Conservation (phyloP, 768 basidiomycete species). For the Rhodotorula babjevae region DNA sequence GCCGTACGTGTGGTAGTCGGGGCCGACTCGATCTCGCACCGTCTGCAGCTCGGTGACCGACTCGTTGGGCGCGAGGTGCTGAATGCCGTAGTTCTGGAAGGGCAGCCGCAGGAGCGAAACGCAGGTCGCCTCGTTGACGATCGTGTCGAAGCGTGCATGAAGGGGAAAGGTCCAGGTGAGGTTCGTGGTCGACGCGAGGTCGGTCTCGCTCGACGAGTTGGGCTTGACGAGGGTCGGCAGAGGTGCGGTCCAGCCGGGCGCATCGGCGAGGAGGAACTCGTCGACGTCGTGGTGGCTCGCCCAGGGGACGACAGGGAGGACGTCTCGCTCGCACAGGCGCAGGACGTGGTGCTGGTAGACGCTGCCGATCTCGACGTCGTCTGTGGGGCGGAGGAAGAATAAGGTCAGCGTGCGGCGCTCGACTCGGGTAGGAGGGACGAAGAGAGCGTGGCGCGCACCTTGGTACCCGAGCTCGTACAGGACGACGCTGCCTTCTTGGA, state of each 20-base stretch:
- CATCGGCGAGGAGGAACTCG: constrained; percentile 36
- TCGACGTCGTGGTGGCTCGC: constrained; percentile 37
- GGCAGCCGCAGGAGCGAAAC: constrained; percentile 23
- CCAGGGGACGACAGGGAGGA: constrained; percentile 15
- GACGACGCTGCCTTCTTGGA: constrained; percentile 29
- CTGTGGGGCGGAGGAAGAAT: not conserved
- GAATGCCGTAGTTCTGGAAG: constrained; percentile 32
- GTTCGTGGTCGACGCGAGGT: rapidly evolving
- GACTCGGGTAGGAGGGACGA: too few species aligned
- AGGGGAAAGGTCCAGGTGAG: constrained; percentile 19
- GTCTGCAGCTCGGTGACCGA: constrained; percentile 23
- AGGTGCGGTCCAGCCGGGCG: constrained; percentile 23
- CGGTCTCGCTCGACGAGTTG: not conserved
- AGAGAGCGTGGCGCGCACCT: constrained; percentile 6
- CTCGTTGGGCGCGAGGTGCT: not conserved
- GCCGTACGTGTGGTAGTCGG: constrained; percentile 21
- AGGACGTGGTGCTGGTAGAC: constrained; percentile 30
- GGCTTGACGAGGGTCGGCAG: not conserved
- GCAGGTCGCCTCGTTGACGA: constrained; percentile 18
- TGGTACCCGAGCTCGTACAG: constrained; percentile 31
- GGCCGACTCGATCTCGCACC: constrained; percentile 2
- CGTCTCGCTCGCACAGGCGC: constrained; percentile 27
- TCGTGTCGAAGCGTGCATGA: constrained; percentile 7
- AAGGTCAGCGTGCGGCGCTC: not conserved
- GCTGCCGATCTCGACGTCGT: constrained; percentile 10